Conservation (phyloP, 2,329 filamentous ascomycete genomes). For the Scytalidium sp. region DNA sequence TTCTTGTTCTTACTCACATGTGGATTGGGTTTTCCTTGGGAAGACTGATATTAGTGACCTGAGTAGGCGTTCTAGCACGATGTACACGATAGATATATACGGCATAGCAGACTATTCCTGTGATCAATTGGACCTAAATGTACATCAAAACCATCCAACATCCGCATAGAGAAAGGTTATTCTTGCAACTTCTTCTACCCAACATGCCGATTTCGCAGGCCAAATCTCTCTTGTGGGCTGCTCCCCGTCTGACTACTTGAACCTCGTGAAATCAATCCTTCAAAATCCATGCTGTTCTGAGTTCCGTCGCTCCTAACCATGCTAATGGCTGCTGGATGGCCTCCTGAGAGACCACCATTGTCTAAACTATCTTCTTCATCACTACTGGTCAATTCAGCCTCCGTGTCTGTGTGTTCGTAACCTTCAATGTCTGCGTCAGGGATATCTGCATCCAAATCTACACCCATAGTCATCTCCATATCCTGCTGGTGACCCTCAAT, state of each 20-base stretch:
- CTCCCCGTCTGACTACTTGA: constrained; percentile 24
- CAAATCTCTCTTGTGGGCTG: constrained; percentile 17
- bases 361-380: constrained; percentile 38
- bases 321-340: constrained; percentile 15
- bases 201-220: constrained; percentile 1
- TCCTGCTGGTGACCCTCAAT: constrained; percentile 22
- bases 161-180: background rate
- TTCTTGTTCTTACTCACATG: background rate
- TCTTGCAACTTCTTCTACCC: background rate
- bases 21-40: background rate
- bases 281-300: constrained; percentile 28
- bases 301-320: constrained; percentile 31
- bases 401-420: constrained; percentile 78
- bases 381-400: constrained; percentile 57
- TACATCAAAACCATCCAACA: too few relatives aligned
- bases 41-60: background rate
- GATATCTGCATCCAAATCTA: constrained; percentile 66
- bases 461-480: constrained; percentile 30
- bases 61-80: background rate
- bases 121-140: background rate
- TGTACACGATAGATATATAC: background rate
- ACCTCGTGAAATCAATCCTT: constrained; percentile 19
- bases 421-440: constrained; percentile 62
- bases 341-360: constrained; percentile 28
- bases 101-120: background rate